Evolutionary conservation across 176 grass and related monocot species (phyloP), one percentile per base, ranked within the genome.

Genomic region (Avena sativa): DNA sequence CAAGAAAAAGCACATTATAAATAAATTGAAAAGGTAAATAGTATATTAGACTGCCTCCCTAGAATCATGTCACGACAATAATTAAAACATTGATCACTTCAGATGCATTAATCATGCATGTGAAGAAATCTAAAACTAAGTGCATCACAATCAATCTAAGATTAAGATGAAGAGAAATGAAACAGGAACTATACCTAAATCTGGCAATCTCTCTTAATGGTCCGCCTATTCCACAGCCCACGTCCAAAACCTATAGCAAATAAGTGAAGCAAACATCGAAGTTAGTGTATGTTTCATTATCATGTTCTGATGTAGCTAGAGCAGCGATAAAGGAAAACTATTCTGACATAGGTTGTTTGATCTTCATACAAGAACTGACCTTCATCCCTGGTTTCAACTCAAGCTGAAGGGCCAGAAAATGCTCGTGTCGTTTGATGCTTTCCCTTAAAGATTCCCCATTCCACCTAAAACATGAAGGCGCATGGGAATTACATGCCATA

Each of bases 351-450:
- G 70, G 68, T 76, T 47, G 43, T 49, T 28, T 48, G 63, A 76
- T 71, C 34, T 63, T 26, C 67, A 13, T 34, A 60, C 1, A 51
- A 46, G 68, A 85, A 65, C 38, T 58, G 32, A 95, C 97, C 97
- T 96, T 99, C 97, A 96, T 99, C 76, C 97, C 92, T 51, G 62
- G 81, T 93, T 92, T 93, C 87, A 99, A 84, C 68, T 91, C 92
- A 57, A 99, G 87, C 69, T 99, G 97, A 70, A 99, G 86, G 9
- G 92, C 97, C 87, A 99, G 92, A 77, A 99, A 99, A 70, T 99
- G 97, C 48, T 99, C 97, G 46, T 96, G 92, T 6, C 94, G 78
- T 75, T 99, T 99, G 70, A 99, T 96, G 86, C 97, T 99, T 87
- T 99, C 97, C 44, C 90, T 89, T 61, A 99, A 87, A 47, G 94